Base-by-base conservation (phyloP, 148 eudicot species). In the Vaccinium macrocarpon region DNA sequence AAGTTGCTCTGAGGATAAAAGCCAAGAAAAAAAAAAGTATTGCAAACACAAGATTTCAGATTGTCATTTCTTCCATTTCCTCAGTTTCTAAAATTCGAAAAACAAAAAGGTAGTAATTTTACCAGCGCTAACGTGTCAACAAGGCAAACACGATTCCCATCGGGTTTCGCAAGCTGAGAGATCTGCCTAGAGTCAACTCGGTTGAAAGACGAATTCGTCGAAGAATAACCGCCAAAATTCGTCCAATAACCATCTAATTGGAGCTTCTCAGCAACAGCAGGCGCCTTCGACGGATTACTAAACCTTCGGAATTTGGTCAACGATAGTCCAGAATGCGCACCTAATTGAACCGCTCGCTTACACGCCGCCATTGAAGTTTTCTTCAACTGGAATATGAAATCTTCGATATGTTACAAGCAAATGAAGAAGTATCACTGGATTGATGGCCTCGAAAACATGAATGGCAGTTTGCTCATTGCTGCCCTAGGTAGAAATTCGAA, bases 51-150 rank as follows among this genome's bases (percentile, higher is more conserved):
- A 79, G 49, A 56, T 35, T 79, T 35, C 66, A 74, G 25, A 74
- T 74, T 74, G 16, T 74, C 25, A 42, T 42, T 74, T 42, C 4
- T 19, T 46, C 14, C 19, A 25, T 74, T 46, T 74, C 52, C 57
- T 23, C 56, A 14, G 18, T 25, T 76, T 52, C 49, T 1, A 53
- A 0, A 49, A 53, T 48, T 23, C 62, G 46, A 48, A 21, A 73
- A 38, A 27, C 3, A n/a, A 68, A 73, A 55, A 21, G 16, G 15
- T 18, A 38, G 66, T 8, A 57, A 70, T 70, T 27, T 68, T 91
- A 94, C 97, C 90, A 92, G 75, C 57, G 93, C 92, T 53, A 94
- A 82, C 29, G 95, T 92, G 85, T 94, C 97, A 6, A 94, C 97
- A n/a, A 94, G 93, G 80, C 85, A 91, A 15, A 89, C 94, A 50